A percentile compares a stretch with the other conserved stretches of the same genome.
phyloP scores from a whole-genome alignment of 2,329 filamentous ascomycete genomes.

The Anthostomella pinea region DNA sequence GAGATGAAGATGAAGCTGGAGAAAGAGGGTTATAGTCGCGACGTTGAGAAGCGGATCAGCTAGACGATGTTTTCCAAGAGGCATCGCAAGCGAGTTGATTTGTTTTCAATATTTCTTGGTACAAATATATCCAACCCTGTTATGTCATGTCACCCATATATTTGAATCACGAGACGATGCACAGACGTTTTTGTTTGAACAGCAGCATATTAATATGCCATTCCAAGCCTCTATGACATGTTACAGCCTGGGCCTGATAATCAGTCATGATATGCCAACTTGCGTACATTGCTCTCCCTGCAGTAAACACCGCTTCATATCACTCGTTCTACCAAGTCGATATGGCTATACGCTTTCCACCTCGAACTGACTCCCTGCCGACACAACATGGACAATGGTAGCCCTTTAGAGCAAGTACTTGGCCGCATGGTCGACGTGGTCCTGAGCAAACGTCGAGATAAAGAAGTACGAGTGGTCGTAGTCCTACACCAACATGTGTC shows the following conservation, averaged over 20 bases:
- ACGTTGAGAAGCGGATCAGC: constrained; percentile 48
- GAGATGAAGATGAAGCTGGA: constrained; percentile 48
- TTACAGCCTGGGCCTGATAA: no score
- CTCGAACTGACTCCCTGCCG: no score
- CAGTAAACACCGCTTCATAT: no score
- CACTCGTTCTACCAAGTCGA: no score
- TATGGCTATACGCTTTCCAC: no score
- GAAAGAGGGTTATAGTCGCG: constrained; percentile 40
- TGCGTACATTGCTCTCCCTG: no score
- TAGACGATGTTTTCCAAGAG: constrained; percentile 27
- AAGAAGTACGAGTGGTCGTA: constrained; percentile 99
- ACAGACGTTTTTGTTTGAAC: neutral
- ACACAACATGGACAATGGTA: no score
- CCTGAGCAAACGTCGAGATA: constrained; percentile 84
- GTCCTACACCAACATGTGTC: constrained; percentile 49
- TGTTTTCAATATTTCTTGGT: constrained; percentile 1
- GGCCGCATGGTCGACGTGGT: constrained; percentile 88
- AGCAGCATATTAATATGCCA: neutral
- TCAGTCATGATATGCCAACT: no score
- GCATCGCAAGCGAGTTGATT: constrained; percentile 4
- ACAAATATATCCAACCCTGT: constrained; percentile 16
- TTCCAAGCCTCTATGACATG: neutral
- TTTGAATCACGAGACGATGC: neutral
- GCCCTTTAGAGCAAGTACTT: constrained; percentile 64
- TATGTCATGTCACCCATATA: no score